Conservation (phyloP, 2,329 filamentous ascomycete species). For the Ascomycota sp. region DNA sequence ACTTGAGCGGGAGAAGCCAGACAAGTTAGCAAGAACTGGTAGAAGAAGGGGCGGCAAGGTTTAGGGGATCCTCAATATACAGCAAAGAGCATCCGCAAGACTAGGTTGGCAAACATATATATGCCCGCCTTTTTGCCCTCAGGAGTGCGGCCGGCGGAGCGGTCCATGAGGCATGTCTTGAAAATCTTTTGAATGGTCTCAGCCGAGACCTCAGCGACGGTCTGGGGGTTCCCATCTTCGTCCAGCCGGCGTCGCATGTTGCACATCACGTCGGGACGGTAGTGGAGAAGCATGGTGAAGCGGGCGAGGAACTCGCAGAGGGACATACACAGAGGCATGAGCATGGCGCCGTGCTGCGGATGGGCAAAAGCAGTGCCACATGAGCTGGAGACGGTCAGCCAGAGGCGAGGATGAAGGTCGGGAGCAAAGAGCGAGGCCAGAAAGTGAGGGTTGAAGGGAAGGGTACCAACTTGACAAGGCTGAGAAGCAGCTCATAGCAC, state of each 20-base stretch:
- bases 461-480: constrained; percentile 47
- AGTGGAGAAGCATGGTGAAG: constrained; percentile 68
- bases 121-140: constrained; percentile 76
- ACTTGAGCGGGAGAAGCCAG: constrained; percentile 21
- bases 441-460: not conserved
- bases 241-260: constrained; percentile 36
- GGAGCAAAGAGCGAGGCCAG: not conserved
- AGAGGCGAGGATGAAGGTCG: not conserved
- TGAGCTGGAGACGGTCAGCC: constrained; percentile 43
- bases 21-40: constrained; percentile 1
- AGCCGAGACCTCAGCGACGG: constrained; percentile 69
- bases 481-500: constrained; percentile 55
- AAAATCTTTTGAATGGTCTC: constrained; percentile 84
- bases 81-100: constrained; percentile 71
- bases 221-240: constrained; percentile 45
- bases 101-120: constrained; percentile 82
- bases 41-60: not conserved
- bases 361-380: constrained; percentile 69
- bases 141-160: constrained; percentile 46
- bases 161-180: constrained; percentile 71
- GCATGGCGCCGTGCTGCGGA: constrained; percentile 56
- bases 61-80: constrained; percentile 24
- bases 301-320: constrained; percentile 63
- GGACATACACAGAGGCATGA: constrained; percentile 67
- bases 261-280: constrained; percentile 55